These are phyloP conservation scores for Fusarium newnesense DNA, from an alignment of 2,329 filamentous ascomycete genomes.

Conservation along the genomic window DNA sequence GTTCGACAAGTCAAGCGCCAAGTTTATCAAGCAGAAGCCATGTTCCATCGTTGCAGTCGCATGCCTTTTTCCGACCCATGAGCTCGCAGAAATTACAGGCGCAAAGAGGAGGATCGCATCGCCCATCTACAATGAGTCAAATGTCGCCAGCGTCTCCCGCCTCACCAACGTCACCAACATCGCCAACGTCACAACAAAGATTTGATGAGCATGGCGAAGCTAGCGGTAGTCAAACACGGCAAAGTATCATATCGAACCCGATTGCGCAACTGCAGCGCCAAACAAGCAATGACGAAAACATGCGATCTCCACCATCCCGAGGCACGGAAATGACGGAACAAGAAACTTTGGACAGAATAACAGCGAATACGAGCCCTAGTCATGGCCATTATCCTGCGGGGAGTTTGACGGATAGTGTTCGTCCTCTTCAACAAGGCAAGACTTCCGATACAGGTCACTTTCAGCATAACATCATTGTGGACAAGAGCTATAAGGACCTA, in stretches of 20 bases:
- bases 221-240: conserved; percentile 58
- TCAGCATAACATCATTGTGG: conserved; percentile 67
- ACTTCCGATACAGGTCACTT: conserved; percentile 38
- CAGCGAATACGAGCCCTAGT: conserved; percentile 79
- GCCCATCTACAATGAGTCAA: conserved; percentile 56
- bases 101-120: conserved; percentile 73
- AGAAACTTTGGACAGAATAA: conserved; percentile 75
- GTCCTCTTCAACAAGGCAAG: conserved; percentile 75
- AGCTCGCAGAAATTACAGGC: conserved; percentile 94
- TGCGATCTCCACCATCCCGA: conserved; percentile 74
- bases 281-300: conserved; percentile 57
- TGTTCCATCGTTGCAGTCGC: conserved; percentile 86
- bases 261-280: conserved; percentile 47
- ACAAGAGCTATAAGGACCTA: conserved; percentile 66
- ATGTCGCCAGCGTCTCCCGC: conserved; percentile 37
- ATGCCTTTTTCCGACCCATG: conserved; percentile 96
- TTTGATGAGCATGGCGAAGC: conserved; percentile 56
- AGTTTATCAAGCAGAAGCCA: conserved; percentile 84
- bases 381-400: conserved; percentile 64
- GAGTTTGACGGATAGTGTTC: conserved; percentile 80
- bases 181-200: conserved; percentile 37
- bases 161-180: conserved; percentile 28
- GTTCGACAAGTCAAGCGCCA: conserved; percentile 59
- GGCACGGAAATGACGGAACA: conserved; percentile 85
- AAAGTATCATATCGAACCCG: conserved; percentile 67